These are phyloP conservation scores for Ophiocytium majus DNA, from an alignment of 352 stramenopile species.

Conservation along the genomic window DNA sequence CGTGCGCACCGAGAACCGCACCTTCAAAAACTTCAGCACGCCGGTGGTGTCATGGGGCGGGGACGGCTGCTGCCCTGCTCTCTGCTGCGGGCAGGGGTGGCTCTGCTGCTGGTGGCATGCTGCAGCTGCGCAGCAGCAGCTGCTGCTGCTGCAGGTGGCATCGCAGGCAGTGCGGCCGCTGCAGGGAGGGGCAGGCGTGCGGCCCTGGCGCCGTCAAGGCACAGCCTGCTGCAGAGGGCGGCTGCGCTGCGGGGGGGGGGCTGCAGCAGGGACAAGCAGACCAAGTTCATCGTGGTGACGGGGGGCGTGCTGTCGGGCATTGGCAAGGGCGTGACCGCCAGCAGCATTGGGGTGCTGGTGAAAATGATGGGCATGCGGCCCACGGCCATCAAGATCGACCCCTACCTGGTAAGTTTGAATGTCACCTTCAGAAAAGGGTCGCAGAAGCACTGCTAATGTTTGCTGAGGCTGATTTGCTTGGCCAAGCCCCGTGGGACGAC, in stretches of 20 bases:
- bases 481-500: no score
- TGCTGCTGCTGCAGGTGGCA: not conserved
- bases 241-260: not conserved
- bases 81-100: not conserved
- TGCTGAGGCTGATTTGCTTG: no score
- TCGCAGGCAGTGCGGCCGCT: not conserved
- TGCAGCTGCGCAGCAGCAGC: not conserved
- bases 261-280: not conserved
- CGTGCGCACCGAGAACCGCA: no score
- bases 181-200: not conserved
- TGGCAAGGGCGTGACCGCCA: conserved; percentile 96
- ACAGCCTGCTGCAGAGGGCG: not conserved
- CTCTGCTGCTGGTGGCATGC: not conserved
- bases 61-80: no score
- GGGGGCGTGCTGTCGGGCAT: conserved; percentile 91
- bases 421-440: no score
- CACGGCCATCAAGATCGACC: conserved; percentile 98
- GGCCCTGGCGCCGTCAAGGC: not conserved
- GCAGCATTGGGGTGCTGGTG: conserved; percentile 92
- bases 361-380: conserved; percentile 89
- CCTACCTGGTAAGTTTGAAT: conserved; percentile 82
- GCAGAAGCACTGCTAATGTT: no score
- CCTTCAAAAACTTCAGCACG: no score
- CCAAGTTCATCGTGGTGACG: conserved; percentile 42
- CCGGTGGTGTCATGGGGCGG: no score